Evolutionary conservation across 169 alveolate species (phyloP), one percentile per base, ranked within the genome.

Genomic region (Plasmodium relictum): DNA sequence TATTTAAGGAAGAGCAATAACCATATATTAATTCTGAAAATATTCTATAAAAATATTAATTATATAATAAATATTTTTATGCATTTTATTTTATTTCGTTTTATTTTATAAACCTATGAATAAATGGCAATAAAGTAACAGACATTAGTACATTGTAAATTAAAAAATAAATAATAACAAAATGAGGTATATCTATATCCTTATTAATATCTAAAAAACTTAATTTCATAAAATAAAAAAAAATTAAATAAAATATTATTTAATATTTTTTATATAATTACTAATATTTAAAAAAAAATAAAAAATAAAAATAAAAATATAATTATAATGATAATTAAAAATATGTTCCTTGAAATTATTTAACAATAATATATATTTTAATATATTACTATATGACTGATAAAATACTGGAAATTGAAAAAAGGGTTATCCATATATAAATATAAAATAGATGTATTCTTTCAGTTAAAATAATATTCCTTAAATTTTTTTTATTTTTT

Each of bases 1-100:
- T 66, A 6, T 66, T 78, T 41, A 78, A 56, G 31, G 89, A 78
- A 8, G 89, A 78, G 31, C 89, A 78, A 59, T 78, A 78, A 20
- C 89, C 89, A 56, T 78, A 65, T 26, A 78, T 54, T 44, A 78
- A 59, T 24, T 78, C 89, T 1, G 78, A 78, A 56, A 78, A 78
- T 18, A 78, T 78, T 31, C 89, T 78, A 31, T 45, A 78, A 37
- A 50, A 59, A 48, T 14, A 31, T 59, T 18, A 22, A 18, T 12
- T 16, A 73, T 20, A 37, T 14, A 31, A 16, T 16, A 37, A 39
- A 41, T 39, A 66, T 66, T 48, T 48, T 48, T 4, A 12, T 4
- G 20, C 14, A 16, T 54, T 0, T 54, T 54, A 16, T 9, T 14
- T 12, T n/a, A 12, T 45, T 18, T 12, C n/a, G 44, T 16, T 45